Conservation (phyloP, 768 basidiomycete species). For the Pholiota microspora region DNA sequence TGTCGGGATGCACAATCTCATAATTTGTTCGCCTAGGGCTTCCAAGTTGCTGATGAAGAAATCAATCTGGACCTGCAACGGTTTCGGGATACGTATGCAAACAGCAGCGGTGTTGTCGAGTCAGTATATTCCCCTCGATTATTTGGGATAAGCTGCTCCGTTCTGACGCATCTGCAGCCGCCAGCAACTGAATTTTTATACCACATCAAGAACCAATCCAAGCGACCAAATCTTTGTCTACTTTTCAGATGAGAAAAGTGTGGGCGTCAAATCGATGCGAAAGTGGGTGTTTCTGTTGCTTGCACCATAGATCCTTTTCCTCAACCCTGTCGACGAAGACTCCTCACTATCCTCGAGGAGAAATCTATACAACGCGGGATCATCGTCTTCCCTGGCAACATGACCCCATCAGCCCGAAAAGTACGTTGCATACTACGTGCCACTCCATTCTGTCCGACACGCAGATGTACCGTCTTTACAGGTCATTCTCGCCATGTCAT, state of each 20-base stretch:
- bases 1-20: conserved; percentile 23
- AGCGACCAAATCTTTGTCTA: conserved; percentile 88
- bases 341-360: conserved; percentile 88
- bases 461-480: conserved; percentile 30
- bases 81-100: conserved; percentile 75
- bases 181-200: conserved; percentile 86
- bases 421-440: conserved; percentile 40
- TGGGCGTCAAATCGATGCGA: conserved; percentile 97
- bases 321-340: conserved; percentile 40
- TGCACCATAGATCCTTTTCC: conserved; percentile 1
- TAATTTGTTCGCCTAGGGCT: conserved; percentile 59
- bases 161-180: conserved; percentile 52
- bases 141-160: background rate
- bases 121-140: conserved; percentile 41
- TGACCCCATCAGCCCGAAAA: conserved; percentile 97
- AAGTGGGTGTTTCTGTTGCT: conserved; percentile 56
- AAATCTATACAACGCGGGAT: conserved; percentile 88
- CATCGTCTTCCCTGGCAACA: conserved; percentile 92
- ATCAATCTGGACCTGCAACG: conserved; percentile 81
- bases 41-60: conserved; percentile 92
- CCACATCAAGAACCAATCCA: conserved; percentile 63
- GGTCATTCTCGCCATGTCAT: conserved; percentile 91
- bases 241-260: conserved; percentile 94
- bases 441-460: background rate
- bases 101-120: conserved; percentile 79